Evolutionary conservation across 2,329 filamentous ascomycete species (phyloP).

Genomic region (Epichloe hybrida): DNA sequence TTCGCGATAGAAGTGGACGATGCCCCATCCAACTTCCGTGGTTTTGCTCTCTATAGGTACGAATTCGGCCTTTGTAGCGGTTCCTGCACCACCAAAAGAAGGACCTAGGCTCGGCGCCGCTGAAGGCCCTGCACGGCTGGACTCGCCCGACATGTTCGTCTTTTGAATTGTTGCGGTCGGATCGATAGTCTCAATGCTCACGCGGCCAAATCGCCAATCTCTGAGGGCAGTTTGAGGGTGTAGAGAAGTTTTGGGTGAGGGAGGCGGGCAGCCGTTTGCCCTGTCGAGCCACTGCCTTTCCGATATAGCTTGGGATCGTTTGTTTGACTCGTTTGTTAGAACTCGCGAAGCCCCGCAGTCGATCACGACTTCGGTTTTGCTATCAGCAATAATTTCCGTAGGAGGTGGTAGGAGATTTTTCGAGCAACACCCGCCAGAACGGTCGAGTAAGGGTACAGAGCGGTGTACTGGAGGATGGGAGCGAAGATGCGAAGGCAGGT

Average conservation of each 20-base stretch:
- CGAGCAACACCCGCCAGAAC: not conserved
- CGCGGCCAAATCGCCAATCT: slow-evolving; percentile 73
- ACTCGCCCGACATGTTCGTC: slow-evolving; percentile 20
- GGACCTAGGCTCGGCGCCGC: slow-evolving; percentile 41
- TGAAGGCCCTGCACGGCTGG: slow-evolving; percentile 29
- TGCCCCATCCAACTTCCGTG: slow-evolving; percentile 77
- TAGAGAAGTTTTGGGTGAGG: slow-evolving; percentile 29
- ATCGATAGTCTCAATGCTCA: slow-evolving; percentile 72
- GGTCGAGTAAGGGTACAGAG: slow-evolving; percentile 5
- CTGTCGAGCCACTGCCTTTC: slow-evolving; percentile 28
- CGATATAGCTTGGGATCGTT: slow-evolving; percentile 24
- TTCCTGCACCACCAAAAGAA: slow-evolving; percentile 44
- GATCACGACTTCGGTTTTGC: slow-evolving; percentile 22
- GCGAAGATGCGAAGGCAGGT: slow-evolving; percentile 37
- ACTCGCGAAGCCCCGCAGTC: slow-evolving; percentile 34
- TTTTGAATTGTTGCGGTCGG: slow-evolving; percentile 26
- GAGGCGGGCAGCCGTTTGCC: slow-evolving; percentile 28
- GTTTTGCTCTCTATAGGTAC: slow-evolving; percentile 56
- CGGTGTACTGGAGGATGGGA: slow-evolving; percentile 9
- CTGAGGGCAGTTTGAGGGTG: slow-evolving; percentile 34
- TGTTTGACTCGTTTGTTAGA: slow-evolving; percentile 15
- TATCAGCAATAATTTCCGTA: slow-evolving; percentile 2
- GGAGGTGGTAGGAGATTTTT: not conserved
- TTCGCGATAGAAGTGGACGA: slow-evolving; percentile 89
- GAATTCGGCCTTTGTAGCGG: slow-evolving; percentile 72